These are phyloP conservation scores for Colletotrichum horii DNA, from an alignment of 2,329 filamentous ascomycete genomes.

Conservation along the genomic window DNA sequence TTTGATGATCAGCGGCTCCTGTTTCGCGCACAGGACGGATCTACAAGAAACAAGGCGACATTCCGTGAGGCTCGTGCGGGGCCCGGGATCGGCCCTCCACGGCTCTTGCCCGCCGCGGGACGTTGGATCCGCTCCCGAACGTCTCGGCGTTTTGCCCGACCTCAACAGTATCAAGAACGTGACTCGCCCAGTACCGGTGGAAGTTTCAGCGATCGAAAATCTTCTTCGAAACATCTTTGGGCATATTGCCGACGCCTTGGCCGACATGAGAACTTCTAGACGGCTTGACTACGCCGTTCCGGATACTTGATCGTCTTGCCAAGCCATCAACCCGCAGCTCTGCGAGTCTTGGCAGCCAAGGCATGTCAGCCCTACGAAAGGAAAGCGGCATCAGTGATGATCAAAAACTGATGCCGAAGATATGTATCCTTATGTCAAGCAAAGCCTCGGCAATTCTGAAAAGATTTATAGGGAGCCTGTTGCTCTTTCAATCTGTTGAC, in stretches of 20 bases:
- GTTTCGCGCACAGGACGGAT: conserved; percentile 13
- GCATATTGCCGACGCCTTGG: not conserved
- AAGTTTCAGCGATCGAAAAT: not conserved
- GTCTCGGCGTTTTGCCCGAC: not conserved
- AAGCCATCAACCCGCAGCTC: not conserved
- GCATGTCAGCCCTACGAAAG: not conserved
- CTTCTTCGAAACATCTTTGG: not conserved
- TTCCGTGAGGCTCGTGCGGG: conserved; percentile 2
- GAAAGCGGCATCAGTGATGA: not conserved
- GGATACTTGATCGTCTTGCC: not conserved
- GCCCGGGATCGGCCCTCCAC: conserved; percentile 7
- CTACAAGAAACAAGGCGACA: conserved; percentile 1
- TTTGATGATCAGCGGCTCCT: conserved; percentile 1
- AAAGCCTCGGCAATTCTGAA: accelerated
- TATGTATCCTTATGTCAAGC: accelerated
- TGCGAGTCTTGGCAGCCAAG: not conserved
- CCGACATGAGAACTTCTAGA: not conserved
- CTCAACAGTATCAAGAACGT: not conserved
- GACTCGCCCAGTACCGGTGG: not conserved
- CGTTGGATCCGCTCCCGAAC: not conserved
- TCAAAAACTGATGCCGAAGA: accelerated
- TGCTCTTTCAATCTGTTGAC: not conserved
- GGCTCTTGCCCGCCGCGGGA: not conserved
- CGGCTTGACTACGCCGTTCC: not conserved
- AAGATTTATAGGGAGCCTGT: not conserved